Conservation (phyloP, 129 eudicot genomes). For the Pittosporum tobira region DNA sequence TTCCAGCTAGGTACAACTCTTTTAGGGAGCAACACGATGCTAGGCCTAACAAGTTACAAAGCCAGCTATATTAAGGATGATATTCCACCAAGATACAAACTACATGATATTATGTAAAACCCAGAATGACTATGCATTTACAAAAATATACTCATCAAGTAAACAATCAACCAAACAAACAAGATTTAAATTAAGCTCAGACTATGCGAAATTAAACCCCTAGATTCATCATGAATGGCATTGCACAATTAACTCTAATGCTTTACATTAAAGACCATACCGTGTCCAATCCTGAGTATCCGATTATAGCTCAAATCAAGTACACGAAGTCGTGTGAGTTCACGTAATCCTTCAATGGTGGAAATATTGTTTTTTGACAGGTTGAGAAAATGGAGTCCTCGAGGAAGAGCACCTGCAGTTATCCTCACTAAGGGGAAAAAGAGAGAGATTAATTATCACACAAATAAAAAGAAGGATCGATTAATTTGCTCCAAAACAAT, state of each 20-base stretch:
- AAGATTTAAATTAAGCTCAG: not conserved
- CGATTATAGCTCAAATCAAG: constrained; percentile 94
- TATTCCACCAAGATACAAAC: no score
- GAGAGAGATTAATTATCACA: constrained; percentile 8
- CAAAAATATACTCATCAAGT: no score
- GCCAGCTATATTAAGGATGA: not conserved
- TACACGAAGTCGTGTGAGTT: constrained; percentile 86
- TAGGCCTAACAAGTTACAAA: constrained; percentile 46
- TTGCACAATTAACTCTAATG: not conserved
- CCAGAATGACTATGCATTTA: no score
- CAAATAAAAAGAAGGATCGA: not conserved
- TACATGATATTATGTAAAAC: no score
- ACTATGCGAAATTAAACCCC: not conserved
- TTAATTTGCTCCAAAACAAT: not conserved
- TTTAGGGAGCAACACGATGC: constrained; percentile 82
- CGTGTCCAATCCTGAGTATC: constrained; percentile 85
- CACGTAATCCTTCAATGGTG: constrained; percentile 87
- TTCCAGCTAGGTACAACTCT: constrained; percentile 84
- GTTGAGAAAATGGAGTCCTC: constrained; percentile 81
- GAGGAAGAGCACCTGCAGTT: constrained; percentile 95
- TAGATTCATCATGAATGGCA: not conserved
- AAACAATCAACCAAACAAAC: no score
- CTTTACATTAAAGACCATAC: constrained; percentile 28
- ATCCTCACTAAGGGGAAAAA: constrained; percentile 46
- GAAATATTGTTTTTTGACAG: constrained; percentile 83